phyloP scores from a whole-genome alignment of 495 filamentous ascomycete genomes.

The Aspergillus funiculosus region DNA sequence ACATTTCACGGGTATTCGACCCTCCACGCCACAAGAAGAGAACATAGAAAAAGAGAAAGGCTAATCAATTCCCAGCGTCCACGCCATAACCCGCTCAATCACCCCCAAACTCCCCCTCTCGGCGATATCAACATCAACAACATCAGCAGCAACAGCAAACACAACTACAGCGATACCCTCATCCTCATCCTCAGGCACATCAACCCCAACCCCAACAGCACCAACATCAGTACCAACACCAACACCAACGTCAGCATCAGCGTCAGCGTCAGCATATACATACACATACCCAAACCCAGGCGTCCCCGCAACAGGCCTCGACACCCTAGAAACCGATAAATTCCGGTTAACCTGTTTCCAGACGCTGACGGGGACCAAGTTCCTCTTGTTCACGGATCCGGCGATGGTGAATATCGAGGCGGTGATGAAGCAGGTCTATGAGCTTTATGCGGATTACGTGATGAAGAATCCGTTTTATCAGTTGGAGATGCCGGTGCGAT shows the following conservation, averaged over 20 bases:
- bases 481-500: constrained; percentile 92
- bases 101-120: constrained; percentile 46
- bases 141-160: constrained; percentile 23
- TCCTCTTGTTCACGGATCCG: constrained; percentile 91
- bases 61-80: constrained; percentile 50
- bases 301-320: constrained; percentile 59
- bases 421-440: constrained; percentile 78
- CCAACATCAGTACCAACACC: constrained; percentile 15
- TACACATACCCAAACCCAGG: constrained; percentile 48
- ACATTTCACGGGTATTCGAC: constrained; percentile 80
- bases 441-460: constrained; percentile 92
- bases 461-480: constrained; percentile 99
- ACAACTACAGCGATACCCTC: constrained; percentile 24
- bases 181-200: constrained; percentile 35
- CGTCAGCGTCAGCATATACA: constrained; percentile 25
- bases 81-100: constrained; percentile 83
- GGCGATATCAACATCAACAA: constrained; percentile 22
- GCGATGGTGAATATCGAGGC: constrained; percentile 80
- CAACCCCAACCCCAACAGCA: constrained; percentile 17
- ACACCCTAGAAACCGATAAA: constrained; percentile 82
- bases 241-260: constrained; percentile 23
- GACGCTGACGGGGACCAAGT: constrained; percentile 90
- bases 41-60: background rate
- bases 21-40: background rate
- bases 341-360: constrained; percentile 95